phyloP scores from a whole-genome alignment of 179 eudicot species.

The Spinacia oleracea region DNA sequence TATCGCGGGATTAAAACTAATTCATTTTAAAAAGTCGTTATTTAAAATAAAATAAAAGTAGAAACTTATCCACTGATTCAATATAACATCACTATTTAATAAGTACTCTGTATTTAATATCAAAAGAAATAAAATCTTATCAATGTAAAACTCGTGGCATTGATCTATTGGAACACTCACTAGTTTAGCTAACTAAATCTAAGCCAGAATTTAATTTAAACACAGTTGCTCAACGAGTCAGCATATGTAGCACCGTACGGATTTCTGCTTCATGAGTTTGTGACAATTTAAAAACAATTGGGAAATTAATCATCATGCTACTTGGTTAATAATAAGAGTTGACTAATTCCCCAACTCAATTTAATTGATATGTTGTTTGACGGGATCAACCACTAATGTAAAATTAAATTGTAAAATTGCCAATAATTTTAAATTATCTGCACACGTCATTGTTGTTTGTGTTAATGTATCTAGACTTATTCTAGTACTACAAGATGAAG shows the following conservation, averaged over 20 bases:
- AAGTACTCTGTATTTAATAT: too few species aligned
- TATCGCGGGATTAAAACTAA: too few species aligned
- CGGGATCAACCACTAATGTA: constrained; percentile 20
- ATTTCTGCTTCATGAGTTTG: background rate
- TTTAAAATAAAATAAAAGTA: too few species aligned
- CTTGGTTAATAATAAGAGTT: constrained; percentile 19
- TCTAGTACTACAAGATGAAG: background rate
- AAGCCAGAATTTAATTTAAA: background rate
- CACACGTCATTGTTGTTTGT: background rate
- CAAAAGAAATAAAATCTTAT: too few species aligned
- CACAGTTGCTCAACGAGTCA: background rate
- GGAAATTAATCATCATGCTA: constrained; percentile 12
- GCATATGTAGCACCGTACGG: background rate
- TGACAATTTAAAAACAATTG: constrained; percentile 8
- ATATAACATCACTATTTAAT: too few species aligned
- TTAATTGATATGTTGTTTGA: background rate
- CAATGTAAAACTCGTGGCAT: too few species aligned
- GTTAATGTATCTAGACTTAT: background rate
- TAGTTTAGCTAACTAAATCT: too few species aligned
- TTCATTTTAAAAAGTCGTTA: too few species aligned
- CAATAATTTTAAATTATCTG: background rate
- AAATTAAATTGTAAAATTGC: too few species aligned
- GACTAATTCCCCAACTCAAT: background rate
- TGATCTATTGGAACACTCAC: too few species aligned
- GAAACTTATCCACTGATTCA: too few species aligned